Evolutionary conservation across 805 yeast genomes (phyloP), one percentile per base, ranked within the genome.

Genomic region (Metschnikowia reukaufii): DNA sequence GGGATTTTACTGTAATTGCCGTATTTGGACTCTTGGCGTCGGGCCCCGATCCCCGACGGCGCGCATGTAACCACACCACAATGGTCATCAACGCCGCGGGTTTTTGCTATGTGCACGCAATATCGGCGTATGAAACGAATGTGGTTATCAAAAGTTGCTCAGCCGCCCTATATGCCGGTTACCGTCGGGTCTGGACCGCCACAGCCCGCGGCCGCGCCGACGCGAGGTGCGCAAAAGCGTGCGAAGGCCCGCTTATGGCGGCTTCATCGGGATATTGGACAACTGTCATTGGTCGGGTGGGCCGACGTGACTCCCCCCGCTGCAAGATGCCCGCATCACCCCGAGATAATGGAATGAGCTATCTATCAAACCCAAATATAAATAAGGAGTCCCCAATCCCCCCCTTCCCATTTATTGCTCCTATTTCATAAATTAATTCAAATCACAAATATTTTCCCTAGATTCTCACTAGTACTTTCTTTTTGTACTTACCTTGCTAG

Each of bases 141-240:
- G 20, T 3, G 37, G 43, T n/a, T 8, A 32, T 10, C 23, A 12
- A 41, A 34, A 35, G 18, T 34, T 27, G 20, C 34, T 34, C 39
- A 41, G n/a, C 6, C 17, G 33, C 23, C 10, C 27, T 21, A 17
- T 41, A 34, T 41, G 34, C 44, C 36, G 44, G 16, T 10, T 15
- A 9, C 20, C n/a, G 34, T 41, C 44, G 44, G 44, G 44, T 19
- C 44, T 41, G 35, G 44, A 23, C 44, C 39, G 36, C 42, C 37
- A 12, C 30, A 18, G 17, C 20, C 43, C 32, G 13, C 31, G 17
- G 15, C 19, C 18, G 35, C 34, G 45, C 29, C 39, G 34, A 17
- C 15, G 20, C 31, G 32, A 32, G 6, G 4, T n/a, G n/a, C 19
- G 20, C 31, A 40, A 32, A 13, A 10, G 19, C 37, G 43, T 36